Evolutionary conservation across 148 eudicot genomes (phyloP).

Genomic region (Gaultheria prostrata): DNA sequence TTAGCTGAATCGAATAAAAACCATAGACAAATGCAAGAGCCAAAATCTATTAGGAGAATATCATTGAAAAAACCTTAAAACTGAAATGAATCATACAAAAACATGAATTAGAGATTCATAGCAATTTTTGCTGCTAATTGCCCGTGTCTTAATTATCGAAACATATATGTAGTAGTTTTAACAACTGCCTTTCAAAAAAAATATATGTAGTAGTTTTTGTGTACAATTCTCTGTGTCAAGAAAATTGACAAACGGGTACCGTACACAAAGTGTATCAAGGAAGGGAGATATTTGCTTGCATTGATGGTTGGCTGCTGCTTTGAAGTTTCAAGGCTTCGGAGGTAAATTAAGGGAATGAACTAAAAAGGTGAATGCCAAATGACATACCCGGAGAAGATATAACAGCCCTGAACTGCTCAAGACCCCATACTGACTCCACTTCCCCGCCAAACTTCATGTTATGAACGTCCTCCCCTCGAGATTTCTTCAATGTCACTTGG

Average conservation of each 20-base stretch:
- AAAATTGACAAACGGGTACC: slow-evolving; percentile 72
- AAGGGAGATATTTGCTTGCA: slow-evolving; percentile 58
- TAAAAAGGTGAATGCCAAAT: background rate
- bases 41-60: no score
- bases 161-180: no score
- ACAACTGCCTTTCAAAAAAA: no score
- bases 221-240: no score
- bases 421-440: slow-evolving; percentile 54
- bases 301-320: slow-evolving; percentile 35
- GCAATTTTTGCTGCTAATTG: no score
- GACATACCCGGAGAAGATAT: slow-evolving; percentile 59
- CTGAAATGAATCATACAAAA: no score
- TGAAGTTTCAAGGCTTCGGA: background rate
- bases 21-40: no score
- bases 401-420: slow-evolving; percentile 73
- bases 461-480: slow-evolving; percentile 66
- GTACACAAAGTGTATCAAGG: slow-evolving; percentile 56
- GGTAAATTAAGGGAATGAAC: background rate
- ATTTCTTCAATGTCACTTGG: slow-evolving; percentile 79
- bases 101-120: no score
- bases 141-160: no score
- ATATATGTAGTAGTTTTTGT: no score
- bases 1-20: no score
- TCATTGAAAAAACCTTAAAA: no score
- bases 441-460: slow-evolving; percentile 86